phyloP scores from a whole-genome alignment of 2,329 filamentous ascomycete genomes.

The Fusarium sp. region DNA sequence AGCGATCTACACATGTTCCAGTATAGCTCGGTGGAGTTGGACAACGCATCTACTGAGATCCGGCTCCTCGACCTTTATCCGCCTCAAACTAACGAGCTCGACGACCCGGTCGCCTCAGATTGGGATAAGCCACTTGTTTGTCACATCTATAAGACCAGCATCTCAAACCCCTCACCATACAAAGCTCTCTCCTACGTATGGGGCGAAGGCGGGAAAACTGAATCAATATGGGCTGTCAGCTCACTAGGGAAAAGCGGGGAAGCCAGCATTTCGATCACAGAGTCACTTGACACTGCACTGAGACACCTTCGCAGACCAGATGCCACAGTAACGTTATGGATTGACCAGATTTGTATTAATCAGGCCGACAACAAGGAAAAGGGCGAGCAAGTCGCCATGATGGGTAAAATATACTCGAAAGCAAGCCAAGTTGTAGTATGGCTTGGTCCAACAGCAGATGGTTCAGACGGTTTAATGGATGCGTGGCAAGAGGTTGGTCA shows the following conservation, averaged over 20 bases:
- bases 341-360: background rate
- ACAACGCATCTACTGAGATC: background rate
- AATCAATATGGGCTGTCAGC: background rate
- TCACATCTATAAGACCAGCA: background rate
- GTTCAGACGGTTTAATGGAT: background rate
- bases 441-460: background rate
- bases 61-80: background rate
- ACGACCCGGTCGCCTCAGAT: rapidly evolving
- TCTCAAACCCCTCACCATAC: rapidly evolving
- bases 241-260: background rate
- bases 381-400: background rate
- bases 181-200: constrained; percentile 1
- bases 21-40: background rate
- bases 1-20: rapidly evolving
- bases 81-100: rapidly evolving
- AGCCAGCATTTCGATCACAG: background rate
- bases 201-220: background rate
- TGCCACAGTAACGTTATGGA: background rate
- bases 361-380: background rate
- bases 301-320: background rate
- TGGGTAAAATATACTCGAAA: background rate
- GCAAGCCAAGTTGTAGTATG: background rate
- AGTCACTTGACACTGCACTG: background rate
- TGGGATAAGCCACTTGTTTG: background rate
- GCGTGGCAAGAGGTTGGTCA: background rate